These are phyloP conservation scores for Gossypium herbaceum DNA, from an alignment of 345 rosid genomes.

Conservation along the genomic window DNA sequence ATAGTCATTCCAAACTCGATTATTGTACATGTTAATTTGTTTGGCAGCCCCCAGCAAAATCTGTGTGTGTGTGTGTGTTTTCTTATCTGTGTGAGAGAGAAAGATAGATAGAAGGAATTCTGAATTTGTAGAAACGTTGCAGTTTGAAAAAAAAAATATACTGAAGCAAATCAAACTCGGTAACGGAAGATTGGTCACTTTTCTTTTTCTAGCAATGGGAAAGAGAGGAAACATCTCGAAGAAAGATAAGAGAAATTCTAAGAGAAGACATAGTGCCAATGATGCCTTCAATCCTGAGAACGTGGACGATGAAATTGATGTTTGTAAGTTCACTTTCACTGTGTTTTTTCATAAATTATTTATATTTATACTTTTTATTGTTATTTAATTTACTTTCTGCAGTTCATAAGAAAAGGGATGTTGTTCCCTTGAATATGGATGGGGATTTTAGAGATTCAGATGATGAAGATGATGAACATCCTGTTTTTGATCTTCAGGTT, in stretches of 20 bases:
- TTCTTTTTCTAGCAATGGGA: background rate
- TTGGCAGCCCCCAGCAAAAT: no score
- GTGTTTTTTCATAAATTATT: no score
- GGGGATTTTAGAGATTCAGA: constrained; percentile 56
- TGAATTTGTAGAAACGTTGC: no score
- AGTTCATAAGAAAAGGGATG: constrained; percentile 89
- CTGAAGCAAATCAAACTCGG: no score
- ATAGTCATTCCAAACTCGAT: no score
- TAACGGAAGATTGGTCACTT: no score
- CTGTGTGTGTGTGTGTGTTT: no score
- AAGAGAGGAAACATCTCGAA: background rate
- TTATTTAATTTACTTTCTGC: constrained; percentile 7
- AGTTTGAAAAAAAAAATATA: no score
- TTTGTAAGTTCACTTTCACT: background rate
- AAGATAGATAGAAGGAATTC: no score
- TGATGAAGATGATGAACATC: constrained; percentile 70
- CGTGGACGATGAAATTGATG: constrained; percentile 3
- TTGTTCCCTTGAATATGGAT: constrained; percentile 63
- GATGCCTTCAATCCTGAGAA: background rate
- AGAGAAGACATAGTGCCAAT: background rate
- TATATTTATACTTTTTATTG: background rate
- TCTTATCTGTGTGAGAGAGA: no score
- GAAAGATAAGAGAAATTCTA: background rate
- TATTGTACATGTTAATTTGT: no score
- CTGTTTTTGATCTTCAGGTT: constrained; percentile 34